Evolutionary conservation across 805 yeast species (phyloP).

Genomic region (Ogataea thermomethanolica): DNA sequence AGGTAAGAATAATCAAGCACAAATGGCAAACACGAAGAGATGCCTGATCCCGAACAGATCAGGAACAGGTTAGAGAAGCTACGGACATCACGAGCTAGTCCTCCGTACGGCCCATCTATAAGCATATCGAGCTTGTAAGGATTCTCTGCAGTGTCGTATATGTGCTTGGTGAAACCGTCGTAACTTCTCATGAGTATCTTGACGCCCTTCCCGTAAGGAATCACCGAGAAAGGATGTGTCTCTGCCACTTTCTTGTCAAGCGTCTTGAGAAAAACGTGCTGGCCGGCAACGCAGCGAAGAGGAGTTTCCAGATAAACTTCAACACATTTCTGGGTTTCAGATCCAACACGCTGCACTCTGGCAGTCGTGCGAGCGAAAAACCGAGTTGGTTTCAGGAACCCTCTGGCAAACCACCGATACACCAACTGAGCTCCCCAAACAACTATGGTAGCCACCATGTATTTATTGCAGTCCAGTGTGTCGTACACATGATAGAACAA

Average conservation of each 20-base stretch:
- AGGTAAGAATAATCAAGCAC: conserved; percentile 25
- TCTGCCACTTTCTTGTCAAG: conserved; percentile 43
- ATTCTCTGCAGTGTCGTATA: conserved; percentile 30
- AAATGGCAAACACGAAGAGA: conserved; percentile 48
- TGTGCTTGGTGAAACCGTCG: conserved; percentile 42
- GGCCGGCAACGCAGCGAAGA: conserved; percentile 50
- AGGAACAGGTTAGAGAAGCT: conserved; percentile 43
- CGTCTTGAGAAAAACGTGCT: conserved; percentile 50
- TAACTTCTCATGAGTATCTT: conserved; percentile 45
- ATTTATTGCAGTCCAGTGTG: conserved; percentile 36
- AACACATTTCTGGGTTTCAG: conserved; percentile 31
- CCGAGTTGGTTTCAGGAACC: conserved; percentile 43
- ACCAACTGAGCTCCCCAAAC: conserved; percentile 49
- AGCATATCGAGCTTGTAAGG: conserved; percentile 33
- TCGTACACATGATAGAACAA: conserved; percentile 43
- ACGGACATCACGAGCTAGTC: conserved; percentile 41
- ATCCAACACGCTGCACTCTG: conserved; percentile 28
- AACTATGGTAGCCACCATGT: conserved; percentile 48
- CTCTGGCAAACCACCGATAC: conserved; percentile 44
- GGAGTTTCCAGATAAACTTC: conserved; percentile 34
- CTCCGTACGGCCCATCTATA: conserved; percentile 60
- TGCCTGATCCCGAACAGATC: conserved; percentile 50
- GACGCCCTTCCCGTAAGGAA: conserved; percentile 35
- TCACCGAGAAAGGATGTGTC: conserved; percentile 55
- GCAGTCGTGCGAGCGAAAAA: conserved; percentile 32